Conservation (phyloP, 2,329 filamentous ascomycete genomes). For the Onygena corvina region DNA sequence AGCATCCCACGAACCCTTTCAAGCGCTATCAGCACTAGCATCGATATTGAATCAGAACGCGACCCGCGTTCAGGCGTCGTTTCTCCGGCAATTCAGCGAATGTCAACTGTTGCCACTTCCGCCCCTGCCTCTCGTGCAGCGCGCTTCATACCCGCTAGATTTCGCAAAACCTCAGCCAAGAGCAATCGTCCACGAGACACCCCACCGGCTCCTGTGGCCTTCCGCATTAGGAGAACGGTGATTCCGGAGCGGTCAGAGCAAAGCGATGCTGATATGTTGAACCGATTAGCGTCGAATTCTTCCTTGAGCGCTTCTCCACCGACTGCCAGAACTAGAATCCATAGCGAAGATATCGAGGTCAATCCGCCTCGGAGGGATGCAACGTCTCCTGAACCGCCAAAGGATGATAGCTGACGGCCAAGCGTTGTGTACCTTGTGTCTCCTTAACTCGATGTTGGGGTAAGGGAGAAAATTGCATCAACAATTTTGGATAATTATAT, state of each 20-base stretch:
- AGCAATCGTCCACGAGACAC: constrained; percentile 7
- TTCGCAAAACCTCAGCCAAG: neutral
- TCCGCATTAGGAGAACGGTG: constrained; percentile 11
- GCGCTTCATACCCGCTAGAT: constrained; percentile 5
- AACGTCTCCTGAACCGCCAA: too few relatives aligned
- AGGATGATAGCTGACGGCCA: too few relatives aligned
- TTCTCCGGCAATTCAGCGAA: neutral
- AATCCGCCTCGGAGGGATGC: too few relatives aligned
- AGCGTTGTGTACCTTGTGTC: too few relatives aligned
- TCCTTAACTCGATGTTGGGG: too few relatives aligned
- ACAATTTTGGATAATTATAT: too few relatives aligned
- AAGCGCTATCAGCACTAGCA: constrained; percentile 33
- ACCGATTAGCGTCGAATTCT: too few relatives aligned
- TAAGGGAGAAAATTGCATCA: too few relatives aligned
- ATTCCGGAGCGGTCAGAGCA: constrained; percentile 11
- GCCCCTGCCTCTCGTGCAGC: constrained; percentile 2
- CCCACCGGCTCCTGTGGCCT: constrained; percentile 7
- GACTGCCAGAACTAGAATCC: too few relatives aligned
- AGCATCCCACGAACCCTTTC: constrained; percentile 37
- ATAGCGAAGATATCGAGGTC: too few relatives aligned
- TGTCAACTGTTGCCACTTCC: neutral
- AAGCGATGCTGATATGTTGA: too few relatives aligned
- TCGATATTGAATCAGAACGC: constrained; percentile 18
- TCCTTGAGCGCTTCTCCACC: too few relatives aligned
- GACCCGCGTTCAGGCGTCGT: neutral